Base-by-base conservation (phyloP, 257 asterid species). In the Lycium barbarum region DNA sequence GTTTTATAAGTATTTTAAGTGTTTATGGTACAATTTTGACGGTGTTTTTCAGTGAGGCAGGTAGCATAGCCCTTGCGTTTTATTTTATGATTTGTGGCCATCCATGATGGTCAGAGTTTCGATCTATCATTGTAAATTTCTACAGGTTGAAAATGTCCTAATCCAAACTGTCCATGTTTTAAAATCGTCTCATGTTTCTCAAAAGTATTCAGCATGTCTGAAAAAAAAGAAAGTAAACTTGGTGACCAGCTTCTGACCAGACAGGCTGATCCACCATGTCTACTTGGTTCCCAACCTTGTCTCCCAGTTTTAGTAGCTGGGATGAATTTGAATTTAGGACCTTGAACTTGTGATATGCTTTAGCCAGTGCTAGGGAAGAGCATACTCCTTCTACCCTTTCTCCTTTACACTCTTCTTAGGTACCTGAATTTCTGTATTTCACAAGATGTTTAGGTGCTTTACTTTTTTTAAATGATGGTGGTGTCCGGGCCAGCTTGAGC, bases 241-340 rank as follows among this genome's bases (percentile, higher is more conserved):
- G 74, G 49, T 14, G 12, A 67, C 12, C 47, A 66, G 47, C 47
- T 65, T 65, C 73, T 66, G 73, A 35, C 1, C 20, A 67, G 2
- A 2, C 45, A 67, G 1, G 81, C 61, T 73, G 59, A 47, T 3
- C 20, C 61, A 47, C 40, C 58, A 12, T 20, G 43, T 73, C 55
- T 47, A 73, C 35, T 73, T 73, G 81, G 40, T 47, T 47, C 40
- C 20, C 74, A 33, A 11, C 20, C 20, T 47, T 47, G 35, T 73
- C 61, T 45, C 20, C 81, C 38, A 73, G 61, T 49, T 45, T 47
- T 73, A 47, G 9, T 73, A 73, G 61, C 17, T 2, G 7, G 0
- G 81, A 73, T 73, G n/a, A 73, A 2, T 73, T 20, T 73, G 43
- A 20, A 45, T 73, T 73, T 33, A 47, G 57, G 81, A 73, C 81